Percentiles rank a stretch among this genome's conserved stretches.
phyloP scores from a whole-genome alignment of 352 stramenopile genomes.

The Phytophthora cajani region DNA sequence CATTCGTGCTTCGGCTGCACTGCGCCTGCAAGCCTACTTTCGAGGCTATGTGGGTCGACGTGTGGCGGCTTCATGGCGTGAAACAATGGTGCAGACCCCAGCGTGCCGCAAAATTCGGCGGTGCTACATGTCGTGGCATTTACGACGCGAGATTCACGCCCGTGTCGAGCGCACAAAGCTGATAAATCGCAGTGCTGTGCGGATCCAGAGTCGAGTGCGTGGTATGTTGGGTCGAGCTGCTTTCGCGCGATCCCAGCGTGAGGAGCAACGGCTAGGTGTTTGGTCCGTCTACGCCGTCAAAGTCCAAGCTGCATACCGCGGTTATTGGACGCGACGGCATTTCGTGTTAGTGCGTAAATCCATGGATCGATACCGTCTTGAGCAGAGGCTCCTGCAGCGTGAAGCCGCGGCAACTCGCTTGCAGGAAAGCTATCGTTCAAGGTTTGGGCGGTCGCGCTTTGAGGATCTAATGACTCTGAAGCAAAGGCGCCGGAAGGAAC shows the following conservation, averaged over 20 bases:
- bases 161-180: constrained; percentile 46
- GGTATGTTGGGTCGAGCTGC: constrained; percentile 54
- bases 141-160: constrained; percentile 46
- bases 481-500: constrained; percentile 58
- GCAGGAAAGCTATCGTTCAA: constrained; percentile 62
- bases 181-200: constrained; percentile 41
- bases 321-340: constrained; percentile 62
- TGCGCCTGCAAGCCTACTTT: constrained; percentile 77
- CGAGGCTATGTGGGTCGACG: constrained; percentile 59
- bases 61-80: constrained; percentile 60
- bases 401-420: constrained; percentile 53
- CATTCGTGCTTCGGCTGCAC: constrained; percentile 70
- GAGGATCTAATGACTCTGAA: constrained; percentile 80
- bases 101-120: constrained; percentile 55
- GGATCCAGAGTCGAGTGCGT: constrained; percentile 66
- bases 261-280: constrained; percentile 39
- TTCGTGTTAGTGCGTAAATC: constrained; percentile 64
- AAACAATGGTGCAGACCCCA: constrained; percentile 60
- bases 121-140: constrained; percentile 55
- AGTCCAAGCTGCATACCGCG: constrained; percentile 66
- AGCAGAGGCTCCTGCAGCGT: constrained; percentile 48
- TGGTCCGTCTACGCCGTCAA: constrained; percentile 58
- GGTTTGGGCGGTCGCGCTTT: constrained; percentile 73
- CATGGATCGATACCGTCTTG: constrained; percentile 64
- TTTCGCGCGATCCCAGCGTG: constrained; percentile 35